A percentile compares a stretch with the other conserved stretches of the same genome.
These are phyloP conservation scores for Irpex rosettiformis DNA, from an alignment of 1,284 basidiomycete species.

Conservation along the genomic window DNA sequence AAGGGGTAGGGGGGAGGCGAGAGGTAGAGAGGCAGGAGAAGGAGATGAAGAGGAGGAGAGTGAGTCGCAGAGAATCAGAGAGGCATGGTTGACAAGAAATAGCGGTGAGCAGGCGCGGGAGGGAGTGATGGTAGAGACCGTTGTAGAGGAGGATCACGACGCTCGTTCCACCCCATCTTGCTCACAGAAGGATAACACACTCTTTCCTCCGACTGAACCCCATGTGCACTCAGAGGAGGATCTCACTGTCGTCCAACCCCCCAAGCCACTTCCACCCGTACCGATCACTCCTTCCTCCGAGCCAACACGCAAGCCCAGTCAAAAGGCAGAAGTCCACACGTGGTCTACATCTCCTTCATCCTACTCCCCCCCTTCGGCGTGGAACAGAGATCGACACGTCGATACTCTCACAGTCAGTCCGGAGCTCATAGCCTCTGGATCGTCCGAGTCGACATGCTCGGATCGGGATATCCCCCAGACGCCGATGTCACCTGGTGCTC, in stretches of 20 bases:
- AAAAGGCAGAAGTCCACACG: background rate
- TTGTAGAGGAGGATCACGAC: background rate
- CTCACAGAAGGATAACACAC: background rate
- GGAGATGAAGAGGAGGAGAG: constrained; percentile 16
- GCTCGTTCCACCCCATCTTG: background rate
- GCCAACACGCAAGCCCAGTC: background rate
- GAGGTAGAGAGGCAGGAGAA: constrained; percentile 21
- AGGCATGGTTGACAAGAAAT: constrained; percentile 28
- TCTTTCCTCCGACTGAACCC: background rate
- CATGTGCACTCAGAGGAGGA: background rate
- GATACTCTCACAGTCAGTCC: background rate
- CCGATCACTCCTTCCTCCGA: background rate
- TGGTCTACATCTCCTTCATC: background rate
- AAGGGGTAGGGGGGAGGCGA: constrained; percentile 24
- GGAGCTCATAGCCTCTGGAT: background rate
- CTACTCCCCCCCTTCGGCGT: background rate
- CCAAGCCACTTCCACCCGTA: background rate
- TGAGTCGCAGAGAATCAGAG: constrained; percentile 28
- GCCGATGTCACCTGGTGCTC: background rate
- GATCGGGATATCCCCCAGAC: background rate
- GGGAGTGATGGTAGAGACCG: background rate
- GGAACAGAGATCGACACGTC: background rate
- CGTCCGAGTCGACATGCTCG: background rate
- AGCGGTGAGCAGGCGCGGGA: constrained; percentile 6
- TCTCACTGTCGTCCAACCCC: background rate